Base-by-base conservation (phyloP, 306 rosid genomes). In the Canavalia gladiata region DNA sequence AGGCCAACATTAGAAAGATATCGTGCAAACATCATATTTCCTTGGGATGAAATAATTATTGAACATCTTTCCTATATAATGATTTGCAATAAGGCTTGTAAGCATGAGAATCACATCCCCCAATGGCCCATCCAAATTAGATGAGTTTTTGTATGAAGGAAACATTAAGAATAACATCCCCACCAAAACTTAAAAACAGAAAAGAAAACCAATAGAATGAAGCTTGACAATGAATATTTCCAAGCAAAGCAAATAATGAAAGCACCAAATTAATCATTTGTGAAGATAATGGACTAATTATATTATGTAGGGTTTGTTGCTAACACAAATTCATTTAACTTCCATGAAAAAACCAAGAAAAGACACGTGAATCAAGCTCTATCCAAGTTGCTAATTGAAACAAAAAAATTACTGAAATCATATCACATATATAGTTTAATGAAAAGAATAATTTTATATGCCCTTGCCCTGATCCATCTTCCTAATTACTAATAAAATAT, bases 1-100 rank as follows among this genome's bases (percentile, higher is more conserved):
- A 76, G 47, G 59, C 79, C 63, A 83, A 74, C 43, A 87, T 43
- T 66, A 13, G 72, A 72, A 31, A 25, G 77, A 57, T 46, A 66
- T 25, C 18, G 57, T 3, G 68, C 34, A 29, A 67, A 81, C 78
- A 76, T 76, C 28, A 51, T 45, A 79, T n/a, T 28, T 76, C 60
- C 50, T 59, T 2, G 79, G n/a, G 31, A 74, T 60, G 74, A 33
- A 78, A 78, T 34, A 47, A 78, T 52, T 78, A 72, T 78, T 70
- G 30, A 43, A 65, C 29, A 72, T 37, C 73, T n/a, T n/a, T n/a
- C 75, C 79, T 73, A 5, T 52, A 2, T 60, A 74, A 67, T 31
- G 54, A 37, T 56, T 28, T n/a, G 41, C 57, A 45, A 39, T 11
- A 49, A 59, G 67, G 77, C n/a, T 12, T 30, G 69, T 25, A 63